These are phyloP conservation scores for Rhododendron griersonianum DNA, from an alignment of 148 eudicot species.

Conservation along the genomic window DNA sequence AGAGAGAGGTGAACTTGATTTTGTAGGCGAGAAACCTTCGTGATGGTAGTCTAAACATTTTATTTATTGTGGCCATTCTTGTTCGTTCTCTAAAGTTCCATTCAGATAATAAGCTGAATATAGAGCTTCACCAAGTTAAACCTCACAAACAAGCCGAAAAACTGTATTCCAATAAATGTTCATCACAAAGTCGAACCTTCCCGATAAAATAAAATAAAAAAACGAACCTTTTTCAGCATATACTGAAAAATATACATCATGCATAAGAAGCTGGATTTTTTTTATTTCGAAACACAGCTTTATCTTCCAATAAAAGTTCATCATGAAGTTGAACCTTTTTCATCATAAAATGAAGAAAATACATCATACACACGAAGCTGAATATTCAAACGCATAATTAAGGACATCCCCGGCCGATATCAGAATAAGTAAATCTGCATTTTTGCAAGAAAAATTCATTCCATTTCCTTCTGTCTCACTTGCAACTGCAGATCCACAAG, in stretches of 20 bases:
- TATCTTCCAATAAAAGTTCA: neutral
- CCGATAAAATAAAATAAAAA: neutral
- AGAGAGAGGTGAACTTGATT: too few relatives aligned
- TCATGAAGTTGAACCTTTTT: neutral
- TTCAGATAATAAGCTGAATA: too few relatives aligned
- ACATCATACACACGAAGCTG: neutral
- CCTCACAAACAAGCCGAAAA: neutral
- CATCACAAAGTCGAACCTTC: too few relatives aligned
- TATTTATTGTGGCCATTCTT: too few relatives aligned
- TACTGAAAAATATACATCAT: neutral
- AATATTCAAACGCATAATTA: neutral
- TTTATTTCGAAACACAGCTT: too few relatives aligned
- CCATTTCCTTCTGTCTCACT: neutral
- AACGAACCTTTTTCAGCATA: neutral
- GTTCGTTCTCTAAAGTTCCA: too few relatives aligned
- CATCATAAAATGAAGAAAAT: neutral
- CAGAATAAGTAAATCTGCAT: neutral
- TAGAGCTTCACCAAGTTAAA: neutral
- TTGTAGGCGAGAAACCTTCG: too few relatives aligned
- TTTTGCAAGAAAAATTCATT: neutral
- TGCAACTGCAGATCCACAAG: neutral
- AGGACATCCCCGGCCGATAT: neutral
- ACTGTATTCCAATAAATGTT: neutral
- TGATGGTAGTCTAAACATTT: too few relatives aligned
- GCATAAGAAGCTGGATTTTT: too few relatives aligned